Base-by-base conservation (phyloP, 306 rosid species). In the Cyclanthera cordifolia region DNA sequence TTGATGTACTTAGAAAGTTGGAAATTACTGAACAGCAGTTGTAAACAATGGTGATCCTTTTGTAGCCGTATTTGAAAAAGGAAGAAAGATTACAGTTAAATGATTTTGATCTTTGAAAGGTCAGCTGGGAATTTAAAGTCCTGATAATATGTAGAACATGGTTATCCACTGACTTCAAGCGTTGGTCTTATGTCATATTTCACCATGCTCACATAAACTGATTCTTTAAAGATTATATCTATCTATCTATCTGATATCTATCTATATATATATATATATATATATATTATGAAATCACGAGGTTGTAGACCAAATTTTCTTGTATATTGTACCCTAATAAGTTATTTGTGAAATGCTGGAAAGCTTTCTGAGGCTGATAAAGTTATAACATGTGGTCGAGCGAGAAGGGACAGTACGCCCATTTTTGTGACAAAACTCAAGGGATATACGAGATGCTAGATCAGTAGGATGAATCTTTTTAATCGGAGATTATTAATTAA, bases 371-470 rank as follows among this genome's bases (percentile, higher is more conserved):
- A 83, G 78, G 90, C 99, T 50, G 82, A 78, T 61, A 55, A 86
- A 73, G 85, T 93, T 66, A 78, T 86, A 53, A 77, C 85, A 5
- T 34, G 86, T 87, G 87, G 76, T 32, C 55, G 86, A 83, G 72
- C 55, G 86, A 83, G 72, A 90, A 81, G 72, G 91, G 90, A 56
- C 84, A 85, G 72, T 85, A 90, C 67, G 75, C 50, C 27, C 87
- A 80, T 77, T 39, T 79, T 83, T 28, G 72, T 78, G 72, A 72
- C 87, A 7, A 87, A 84, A 78, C 71, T 86, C 76, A 85, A 83
- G 80, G 76, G 77, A 76, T 60, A 78, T 56, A 79, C 76, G 69
- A 79, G 78, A 72, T 81, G 81, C 75, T 82, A 48, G 70, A 70
- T 58, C 16, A 52, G 30, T 58, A 70, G 60, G 28, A 4, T 34